These are phyloP conservation scores for Xerocomus minutiporus DNA, from an alignment of 1,284 basidiomycete genomes.

Conservation along the genomic window DNA sequence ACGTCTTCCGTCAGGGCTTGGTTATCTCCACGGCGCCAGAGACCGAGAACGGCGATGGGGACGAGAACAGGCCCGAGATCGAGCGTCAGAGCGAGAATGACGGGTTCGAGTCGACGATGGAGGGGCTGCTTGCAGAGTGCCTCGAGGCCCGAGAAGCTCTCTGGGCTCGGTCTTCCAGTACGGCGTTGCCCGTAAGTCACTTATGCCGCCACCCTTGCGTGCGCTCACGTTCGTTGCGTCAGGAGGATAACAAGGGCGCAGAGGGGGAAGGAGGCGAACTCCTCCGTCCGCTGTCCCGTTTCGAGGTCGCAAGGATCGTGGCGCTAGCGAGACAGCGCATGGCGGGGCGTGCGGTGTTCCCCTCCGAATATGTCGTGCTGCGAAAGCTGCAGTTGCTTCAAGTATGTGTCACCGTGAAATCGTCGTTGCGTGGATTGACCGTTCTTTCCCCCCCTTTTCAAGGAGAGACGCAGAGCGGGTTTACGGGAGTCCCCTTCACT, in stretches of 20 bases:
- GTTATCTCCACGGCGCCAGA: neutral
- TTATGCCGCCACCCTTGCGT: neutral
- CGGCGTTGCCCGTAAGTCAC: conserved; percentile 13
- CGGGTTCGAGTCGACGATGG: conserved; percentile 26
- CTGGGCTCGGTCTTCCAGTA: conserved; percentile 9
- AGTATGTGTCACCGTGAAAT: conserved; percentile 30
- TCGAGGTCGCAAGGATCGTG: conserved; percentile 23
- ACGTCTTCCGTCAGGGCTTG: conserved; percentile 16
- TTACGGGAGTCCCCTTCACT: conserved; percentile 9
- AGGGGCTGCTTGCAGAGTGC: conserved; percentile 24
- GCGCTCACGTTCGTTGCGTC: too few species aligned
- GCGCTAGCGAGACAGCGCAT: conserved; percentile 8
- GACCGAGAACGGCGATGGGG: neutral
- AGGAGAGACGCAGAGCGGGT: conserved; percentile 39
- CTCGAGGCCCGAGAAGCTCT: conserved; percentile 17
- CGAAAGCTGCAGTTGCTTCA: conserved; percentile 47
- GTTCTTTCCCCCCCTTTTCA: too few species aligned
- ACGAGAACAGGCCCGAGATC: neutral
- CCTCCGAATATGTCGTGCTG: conserved; percentile 35
- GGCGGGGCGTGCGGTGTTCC: conserved; percentile 13
- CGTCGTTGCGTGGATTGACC: neutral
- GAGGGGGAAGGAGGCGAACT: conserved; percentile 7
- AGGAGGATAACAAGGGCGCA: neutral
- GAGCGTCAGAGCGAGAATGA: neutral
- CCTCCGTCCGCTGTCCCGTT: conserved; percentile 30